phyloP scores from a whole-genome alignment of 495 filamentous ascomycete genomes.

The Penicillium cinerascens region DNA sequence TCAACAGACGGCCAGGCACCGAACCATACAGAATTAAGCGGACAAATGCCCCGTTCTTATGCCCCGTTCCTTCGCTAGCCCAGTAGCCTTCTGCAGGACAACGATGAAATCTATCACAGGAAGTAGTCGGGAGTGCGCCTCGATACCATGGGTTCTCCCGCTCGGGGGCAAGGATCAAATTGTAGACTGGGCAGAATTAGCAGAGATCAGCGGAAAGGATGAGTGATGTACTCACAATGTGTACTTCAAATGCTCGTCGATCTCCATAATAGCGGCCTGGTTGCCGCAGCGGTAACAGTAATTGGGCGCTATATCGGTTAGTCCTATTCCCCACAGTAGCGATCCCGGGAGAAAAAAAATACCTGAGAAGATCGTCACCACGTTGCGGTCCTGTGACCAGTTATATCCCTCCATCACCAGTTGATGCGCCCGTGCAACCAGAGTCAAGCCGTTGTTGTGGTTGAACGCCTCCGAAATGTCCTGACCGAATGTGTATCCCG shows the following conservation, averaged over 20 bases:
- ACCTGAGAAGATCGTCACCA: slow-evolving; percentile 99
- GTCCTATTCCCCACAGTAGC: slow-evolving; percentile 1
- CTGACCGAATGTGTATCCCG: slow-evolving; percentile 98
- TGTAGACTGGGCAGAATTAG: slow-evolving; percentile 67
- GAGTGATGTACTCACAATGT: slow-evolving; percentile 77
- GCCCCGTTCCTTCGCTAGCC: slow-evolving; percentile 29
- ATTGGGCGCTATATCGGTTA: slow-evolving; percentile 66
- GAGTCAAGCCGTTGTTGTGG: slow-evolving; percentile 96
- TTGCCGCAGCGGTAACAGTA: slow-evolving; percentile 99
- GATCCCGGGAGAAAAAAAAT: slow-evolving; percentile 20
- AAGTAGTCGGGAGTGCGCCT: slow-evolving; percentile 97
- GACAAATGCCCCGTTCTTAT: slow-evolving; percentile 32
- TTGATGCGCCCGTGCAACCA: slow-evolving; percentile 92
- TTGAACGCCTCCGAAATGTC: slow-evolving; percentile 99
- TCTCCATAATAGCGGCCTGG: slow-evolving; percentile 99
- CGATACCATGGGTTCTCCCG: slow-evolving; percentile 98
- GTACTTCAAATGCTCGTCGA: slow-evolving; percentile 98
- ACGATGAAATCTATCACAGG: slow-evolving; percentile 62
- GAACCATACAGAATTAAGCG: slow-evolving; percentile 41
- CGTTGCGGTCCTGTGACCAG: slow-evolving; percentile 95
- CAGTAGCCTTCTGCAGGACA: slow-evolving; percentile 29
- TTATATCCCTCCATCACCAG: slow-evolving; percentile 98
- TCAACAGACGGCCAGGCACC: slow-evolving; percentile 43
- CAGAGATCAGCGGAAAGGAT: not conserved
- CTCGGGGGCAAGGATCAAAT: slow-evolving; percentile 97